These are phyloP conservation scores for Septoria linicola DNA, from an alignment of 2,329 filamentous ascomycete genomes.

Conservation along the genomic window DNA sequence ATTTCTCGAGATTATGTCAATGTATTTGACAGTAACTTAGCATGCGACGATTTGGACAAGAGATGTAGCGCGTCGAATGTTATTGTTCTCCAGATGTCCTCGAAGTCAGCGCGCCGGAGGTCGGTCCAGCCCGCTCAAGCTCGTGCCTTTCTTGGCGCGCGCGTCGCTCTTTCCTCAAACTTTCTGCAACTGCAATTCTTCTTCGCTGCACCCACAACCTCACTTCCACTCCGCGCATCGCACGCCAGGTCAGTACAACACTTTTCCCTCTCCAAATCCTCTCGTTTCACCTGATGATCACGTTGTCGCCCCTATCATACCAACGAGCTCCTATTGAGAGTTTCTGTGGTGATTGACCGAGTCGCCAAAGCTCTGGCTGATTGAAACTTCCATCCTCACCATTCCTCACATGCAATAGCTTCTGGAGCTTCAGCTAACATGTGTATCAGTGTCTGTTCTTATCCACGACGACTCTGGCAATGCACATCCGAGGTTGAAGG, in stretches of 20 bases:
- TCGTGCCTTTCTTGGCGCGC: conserved; percentile 10
- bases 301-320: conserved; percentile 65
- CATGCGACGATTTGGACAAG: neutral
- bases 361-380: conserved; percentile 62
- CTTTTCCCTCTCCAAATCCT: conserved; percentile 24
- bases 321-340: conserved; percentile 30
- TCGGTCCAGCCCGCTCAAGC: neutral
- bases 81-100: neutral
- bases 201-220: conserved; percentile 7
- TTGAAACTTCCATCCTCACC: conserved; percentile 23
- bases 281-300: conserved; percentile 53
- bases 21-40: neutral
- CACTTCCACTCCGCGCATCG: conserved; percentile 10
- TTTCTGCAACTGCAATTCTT: conserved; percentile 10
- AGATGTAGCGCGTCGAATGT: neutral
- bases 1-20: neutral
- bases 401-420: conserved; percentile 4
- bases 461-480: neutral
- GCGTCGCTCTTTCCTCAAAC: conserved; percentile 13
- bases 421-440: conserved; percentile 19
- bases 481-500: neutral
- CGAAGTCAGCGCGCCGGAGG: neutral
- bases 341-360: conserved; percentile 59
- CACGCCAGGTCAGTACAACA: conserved; percentile 21
- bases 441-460: neutral